A percentile compares a stretch with the other conserved stretches of the same genome.
These are phyloP conservation scores for Erodium trifolium DNA, from an alignment of 441 rosid species.

Conservation along the genomic window DNA sequence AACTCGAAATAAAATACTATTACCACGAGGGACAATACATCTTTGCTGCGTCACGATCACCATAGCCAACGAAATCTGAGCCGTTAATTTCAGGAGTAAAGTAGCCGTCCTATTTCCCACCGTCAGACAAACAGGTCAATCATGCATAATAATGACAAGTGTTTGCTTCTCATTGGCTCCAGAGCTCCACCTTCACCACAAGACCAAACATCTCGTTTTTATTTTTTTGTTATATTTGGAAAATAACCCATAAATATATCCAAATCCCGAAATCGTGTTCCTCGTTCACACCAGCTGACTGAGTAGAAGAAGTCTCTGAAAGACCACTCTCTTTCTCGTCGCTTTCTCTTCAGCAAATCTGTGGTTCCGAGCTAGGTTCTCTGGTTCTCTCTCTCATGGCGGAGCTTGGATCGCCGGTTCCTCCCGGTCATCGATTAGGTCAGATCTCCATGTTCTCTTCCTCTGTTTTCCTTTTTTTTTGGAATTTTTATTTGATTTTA, in stretches of 20 bases:
- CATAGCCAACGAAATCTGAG: too few species aligned
- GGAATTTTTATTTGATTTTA: background rate
- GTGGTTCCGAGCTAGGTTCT: background rate
- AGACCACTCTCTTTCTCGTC: background rate
- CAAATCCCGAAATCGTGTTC: background rate
- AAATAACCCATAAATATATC: background rate
- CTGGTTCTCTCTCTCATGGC: background rate
- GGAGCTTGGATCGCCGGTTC: constrained; percentile 7
- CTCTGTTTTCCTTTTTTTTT: background rate
- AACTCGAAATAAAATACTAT: too few species aligned
- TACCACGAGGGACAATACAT: too few species aligned
- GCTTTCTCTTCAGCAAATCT: background rate
- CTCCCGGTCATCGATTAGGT: constrained; percentile 6
- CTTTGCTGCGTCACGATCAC: too few species aligned
- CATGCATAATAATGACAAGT: too few species aligned
- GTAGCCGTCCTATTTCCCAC: too few species aligned
- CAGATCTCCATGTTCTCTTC: background rate
- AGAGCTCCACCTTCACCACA: too few species aligned
- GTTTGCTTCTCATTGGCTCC: too few species aligned
- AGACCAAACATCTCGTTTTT: too few species aligned
- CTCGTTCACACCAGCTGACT: background rate
- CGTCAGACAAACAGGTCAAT: too few species aligned
- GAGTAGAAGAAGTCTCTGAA: background rate
- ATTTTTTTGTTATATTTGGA: background rate
- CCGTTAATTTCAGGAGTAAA: too few species aligned